Evolutionary conservation across 2,329 filamentous ascomycete species (phyloP).

Genomic region (Fusarium sp.): DNA sequence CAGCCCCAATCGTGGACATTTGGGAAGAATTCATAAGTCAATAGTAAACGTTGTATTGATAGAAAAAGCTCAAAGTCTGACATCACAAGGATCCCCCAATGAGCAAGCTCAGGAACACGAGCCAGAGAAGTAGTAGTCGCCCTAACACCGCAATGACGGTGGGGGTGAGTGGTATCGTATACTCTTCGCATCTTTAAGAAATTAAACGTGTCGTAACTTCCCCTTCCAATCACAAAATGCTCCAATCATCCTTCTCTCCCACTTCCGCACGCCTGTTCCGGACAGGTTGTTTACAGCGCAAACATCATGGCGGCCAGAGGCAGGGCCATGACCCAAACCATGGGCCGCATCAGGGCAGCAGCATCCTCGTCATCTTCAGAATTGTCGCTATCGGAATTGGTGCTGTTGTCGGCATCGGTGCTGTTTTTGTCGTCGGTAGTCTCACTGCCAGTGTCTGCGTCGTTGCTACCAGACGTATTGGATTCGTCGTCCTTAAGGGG

Average conservation of each 20-base stretch:
- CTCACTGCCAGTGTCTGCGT: slow-evolving; percentile 53
- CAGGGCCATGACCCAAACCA: slow-evolving; percentile 53
- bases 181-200: slow-evolving; percentile 40
- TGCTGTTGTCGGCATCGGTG: slow-evolving; percentile 37
- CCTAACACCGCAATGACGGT: slow-evolving; percentile 7
- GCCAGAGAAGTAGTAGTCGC: slow-evolving; percentile 33
- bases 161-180: slow-evolving; percentile 36
- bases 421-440: slow-evolving; percentile 43
- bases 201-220: slow-evolving; percentile 28
- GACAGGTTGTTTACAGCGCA: slow-evolving; percentile 45
- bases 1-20: not conserved
- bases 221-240: slow-evolving; percentile 29
- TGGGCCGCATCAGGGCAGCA: slow-evolving; percentile 50
- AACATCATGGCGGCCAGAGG: slow-evolving; percentile 56
- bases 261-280: slow-evolving; percentile 1
- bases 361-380: slow-evolving; percentile 50
- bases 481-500: slow-evolving; percentile 60
- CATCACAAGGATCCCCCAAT: slow-evolving; percentile 14
- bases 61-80: slow-evolving; percentile 24
- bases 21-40: slow-evolving; percentile 1
- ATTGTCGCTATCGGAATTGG: slow-evolving; percentile 38
- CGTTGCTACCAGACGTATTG: slow-evolving; percentile 64
- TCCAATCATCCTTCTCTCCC: slow-evolving; percentile 19
- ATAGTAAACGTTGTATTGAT: slow-evolving; percentile 35
- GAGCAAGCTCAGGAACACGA: slow-evolving; percentile 21